Evolutionary conservation across 306 rosid species (phyloP), one percentile per base, ranked within the genome.

Genomic region (Pterocarpus santalinus): DNA sequence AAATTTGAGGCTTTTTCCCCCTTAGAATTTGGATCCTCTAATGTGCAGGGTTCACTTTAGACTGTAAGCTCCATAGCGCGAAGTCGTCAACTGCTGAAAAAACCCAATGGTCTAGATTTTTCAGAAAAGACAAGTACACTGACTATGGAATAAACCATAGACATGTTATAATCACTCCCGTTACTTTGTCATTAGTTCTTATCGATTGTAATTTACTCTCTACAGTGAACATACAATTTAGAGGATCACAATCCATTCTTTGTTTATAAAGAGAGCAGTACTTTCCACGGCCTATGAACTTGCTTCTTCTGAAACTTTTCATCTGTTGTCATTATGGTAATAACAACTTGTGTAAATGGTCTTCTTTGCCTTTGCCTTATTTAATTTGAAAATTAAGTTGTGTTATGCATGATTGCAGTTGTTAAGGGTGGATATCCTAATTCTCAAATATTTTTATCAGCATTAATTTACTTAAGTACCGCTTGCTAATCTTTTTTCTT

Each of bases 231-330:
- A 16, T 39, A 10, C 61, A 43, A 16, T 47, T 57, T 39, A 70
- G 47, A 52, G 49, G 43, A 70, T 43, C 70, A 43, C 57, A 43
- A 83, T 71, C 39, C n/a, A 76, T 77, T 56, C 43, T 77, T 66
- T 9, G 5, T 38, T 76, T 38, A 5, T 65, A 49, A 52, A 12
- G 66, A 3, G 52, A 17, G 9, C n/a, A 67, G 15, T 77, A 60
- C 65, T 56, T 35, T 17, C 69, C 34, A 13, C 32, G 53, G 62
- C 72, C 80, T 41, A 10, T 49, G 39, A n/a, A 32, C 4, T 57
- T 9, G 13, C 61, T 46, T 81, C 39, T 63, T 64, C 68, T 35
- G 63, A 17, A 30, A 74, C 51, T 35, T 78, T 55, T 58, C 5
- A 17, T 44, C 76, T 64, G 8, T 61, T 73, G 44, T 43, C 14